Evolutionary conservation across 2,329 filamentous ascomycete species (phyloP), one percentile per base, ranked within the genome.

Genomic region (Lachnellula occidentalis): DNA sequence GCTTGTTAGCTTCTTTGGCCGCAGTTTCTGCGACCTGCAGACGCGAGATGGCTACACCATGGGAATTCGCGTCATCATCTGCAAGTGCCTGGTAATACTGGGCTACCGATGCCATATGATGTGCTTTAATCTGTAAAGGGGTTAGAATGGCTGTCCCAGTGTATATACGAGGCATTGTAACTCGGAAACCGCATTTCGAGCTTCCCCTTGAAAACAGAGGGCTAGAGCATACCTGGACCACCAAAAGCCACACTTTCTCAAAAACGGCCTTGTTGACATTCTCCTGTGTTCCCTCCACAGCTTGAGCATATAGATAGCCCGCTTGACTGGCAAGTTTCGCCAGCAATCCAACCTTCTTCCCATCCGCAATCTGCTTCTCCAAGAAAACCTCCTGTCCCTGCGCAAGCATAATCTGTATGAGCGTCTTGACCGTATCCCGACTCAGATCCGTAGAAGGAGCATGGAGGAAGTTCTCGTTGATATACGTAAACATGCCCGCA

Each of bases 401-500:
- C 1, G 92, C 95, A 53, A 99, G 81, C 80, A 90, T 97, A 56
- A 99, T 83, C 50, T 86, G 82, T 68, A 99, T 97, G 61, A 99
- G 73, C 0, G 90, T 91, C 74, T 96, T 96, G 66, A 99, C 90
- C 0, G 94, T 99, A 49, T 99, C 92, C 57, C 94, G 79, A 70
- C 92, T 97, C 47, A 99, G 74, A 68, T 99, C 94, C n/a, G 90
- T 92, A 8, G 92, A 96, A 0, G 95, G 94, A 1, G 94, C 94
- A 67, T 99, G 94, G 36, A 99, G 77, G 70, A 99, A 99, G 74
- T 99, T 99, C 74, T 99, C 94, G 73, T 99, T 99, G 76, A 99
- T 99, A 68, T 99, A 99, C 51, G 92, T 97, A 72, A 97, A 99
- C 94, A 99, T 99, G 75, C 94, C 94, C 9, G 94, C 94, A 7